A percentile compares a stretch with the other conserved stretches of the same genome.
Conservation (phyloP, 2,329 filamentous ascomycete species). For the Pseudocercospora vitis region DNA sequence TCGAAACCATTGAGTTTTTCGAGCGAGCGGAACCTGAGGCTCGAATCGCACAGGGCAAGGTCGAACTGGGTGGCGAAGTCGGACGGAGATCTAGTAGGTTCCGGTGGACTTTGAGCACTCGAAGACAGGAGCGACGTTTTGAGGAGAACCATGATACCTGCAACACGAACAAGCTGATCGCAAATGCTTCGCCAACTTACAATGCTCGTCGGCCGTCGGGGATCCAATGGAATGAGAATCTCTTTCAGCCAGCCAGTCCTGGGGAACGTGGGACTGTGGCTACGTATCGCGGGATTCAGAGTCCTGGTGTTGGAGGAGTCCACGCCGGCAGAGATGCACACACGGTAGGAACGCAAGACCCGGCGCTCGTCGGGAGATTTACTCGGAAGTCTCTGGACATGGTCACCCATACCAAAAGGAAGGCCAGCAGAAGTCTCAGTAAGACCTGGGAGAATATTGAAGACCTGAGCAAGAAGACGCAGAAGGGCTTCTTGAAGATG, state of each 20-base stretch:
- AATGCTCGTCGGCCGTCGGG: neutral
- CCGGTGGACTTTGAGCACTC: too few species aligned
- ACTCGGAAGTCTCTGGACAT: neutral
- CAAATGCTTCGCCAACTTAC: too few species aligned
- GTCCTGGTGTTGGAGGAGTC: neutral
- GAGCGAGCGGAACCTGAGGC: too few species aligned
- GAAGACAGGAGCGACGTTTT: too few species aligned
- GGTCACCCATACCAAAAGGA: neutral
- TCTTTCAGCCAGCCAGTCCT: neutral
- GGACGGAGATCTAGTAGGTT: too few species aligned
- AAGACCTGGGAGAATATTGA: neutral
- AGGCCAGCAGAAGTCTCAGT: conserved; percentile 1
- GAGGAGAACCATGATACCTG: too few species aligned
- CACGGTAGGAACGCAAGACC: neutral
- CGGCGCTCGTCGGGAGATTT: neutral
- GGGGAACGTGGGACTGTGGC: neutral
- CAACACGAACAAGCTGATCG: neutral
- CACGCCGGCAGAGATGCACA: neutral
- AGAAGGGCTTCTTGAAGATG: neutral
- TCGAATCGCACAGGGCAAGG: too few species aligned
- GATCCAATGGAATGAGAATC: neutral
- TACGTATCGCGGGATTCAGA: neutral
- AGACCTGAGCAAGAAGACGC: conserved; percentile 1
- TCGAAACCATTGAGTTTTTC: neutral
- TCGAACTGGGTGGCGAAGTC: too few species aligned